Evolutionary conservation across 805 yeast genomes (phyloP).

Genomic region (Starmerella potacharoeniae): DNA sequence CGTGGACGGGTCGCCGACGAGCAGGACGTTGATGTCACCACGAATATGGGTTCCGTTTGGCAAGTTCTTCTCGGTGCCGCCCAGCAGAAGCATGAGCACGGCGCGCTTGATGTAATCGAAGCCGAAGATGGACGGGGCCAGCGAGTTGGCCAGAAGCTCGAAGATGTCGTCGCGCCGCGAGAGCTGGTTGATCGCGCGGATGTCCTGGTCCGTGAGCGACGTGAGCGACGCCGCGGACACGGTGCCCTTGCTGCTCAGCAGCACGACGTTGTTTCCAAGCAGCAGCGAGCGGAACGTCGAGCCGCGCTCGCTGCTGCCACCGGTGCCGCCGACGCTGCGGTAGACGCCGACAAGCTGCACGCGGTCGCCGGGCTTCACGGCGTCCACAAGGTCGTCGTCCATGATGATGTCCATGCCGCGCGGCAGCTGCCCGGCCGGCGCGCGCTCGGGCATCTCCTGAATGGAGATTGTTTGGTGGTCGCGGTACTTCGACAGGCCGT

Average conservation of each 20-base stretch:
- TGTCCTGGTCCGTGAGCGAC: slow-evolving; percentile 70
- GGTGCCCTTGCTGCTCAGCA: slow-evolving; percentile 68
- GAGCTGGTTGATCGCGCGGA: slow-evolving; percentile 72
- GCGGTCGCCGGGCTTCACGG: slow-evolving; percentile 91
- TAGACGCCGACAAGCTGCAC: slow-evolving; percentile 89
- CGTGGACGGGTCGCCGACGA: slow-evolving; percentile 99
- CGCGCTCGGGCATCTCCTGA: slow-evolving; percentile 95
- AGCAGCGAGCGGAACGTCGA: slow-evolving; percentile 66
- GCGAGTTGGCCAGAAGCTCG: slow-evolving; percentile 66
- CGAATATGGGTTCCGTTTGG: slow-evolving; percentile 93
- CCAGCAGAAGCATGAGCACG: slow-evolving; percentile 75
- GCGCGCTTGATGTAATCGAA: slow-evolving; percentile 86
- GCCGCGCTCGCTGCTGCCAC: slow-evolving; percentile 9
- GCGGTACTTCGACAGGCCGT: slow-evolving; percentile 81
- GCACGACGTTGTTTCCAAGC: slow-evolving; percentile 79
- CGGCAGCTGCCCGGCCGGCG: slow-evolving; percentile 97
- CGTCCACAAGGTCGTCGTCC: slow-evolving; percentile 90
- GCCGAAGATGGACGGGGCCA: slow-evolving; percentile 95
- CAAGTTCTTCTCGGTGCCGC: slow-evolving; percentile 88
- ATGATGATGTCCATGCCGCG: slow-evolving; percentile 83
- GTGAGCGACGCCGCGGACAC: slow-evolving; percentile 53
- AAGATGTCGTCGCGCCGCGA: slow-evolving; percentile 62
- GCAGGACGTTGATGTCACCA: slow-evolving; percentile 89
- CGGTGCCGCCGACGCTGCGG: slow-evolving; percentile 68
- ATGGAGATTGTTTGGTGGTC: slow-evolving; percentile 90